Evolutionary conservation across 306 rosid species (phyloP).

Genomic region (Bauhinia variegata): DNA sequence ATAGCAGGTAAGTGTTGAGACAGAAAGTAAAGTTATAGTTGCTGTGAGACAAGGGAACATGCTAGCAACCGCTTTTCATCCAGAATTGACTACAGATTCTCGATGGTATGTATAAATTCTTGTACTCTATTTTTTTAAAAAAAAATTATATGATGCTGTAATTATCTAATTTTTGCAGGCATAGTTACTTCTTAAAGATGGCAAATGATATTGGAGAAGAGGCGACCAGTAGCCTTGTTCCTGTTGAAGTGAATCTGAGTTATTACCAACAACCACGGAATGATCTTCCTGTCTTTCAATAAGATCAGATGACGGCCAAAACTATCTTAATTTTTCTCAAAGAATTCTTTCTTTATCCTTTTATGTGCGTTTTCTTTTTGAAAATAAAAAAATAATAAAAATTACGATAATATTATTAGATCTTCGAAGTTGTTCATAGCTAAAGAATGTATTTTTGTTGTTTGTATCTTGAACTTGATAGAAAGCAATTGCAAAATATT

Average conservation of each 20-base stretch:
- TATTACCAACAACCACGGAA: slow-evolving; percentile 30
- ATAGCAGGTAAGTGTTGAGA: slow-evolving; percentile 59
- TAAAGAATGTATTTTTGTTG: too few species aligned
- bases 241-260: slow-evolving; percentile 25
- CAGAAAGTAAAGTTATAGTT: slow-evolving; percentile 71
- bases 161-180: slow-evolving; percentile 67
- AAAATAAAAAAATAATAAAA: too few species aligned
- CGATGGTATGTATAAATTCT: slow-evolving; percentile 67
- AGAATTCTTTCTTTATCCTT: not conserved
- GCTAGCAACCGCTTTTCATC: slow-evolving; percentile 93
- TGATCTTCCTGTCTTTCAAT: slow-evolving; percentile 57
- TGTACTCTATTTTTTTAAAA: not conserved
- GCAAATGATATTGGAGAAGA: slow-evolving; percentile 53
- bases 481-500: too few species aligned
- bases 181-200: slow-evolving; percentile 92
- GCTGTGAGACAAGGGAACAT: slow-evolving; percentile 91
- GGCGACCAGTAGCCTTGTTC: slow-evolving; percentile 56
- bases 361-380: slow-evolving; percentile 1
- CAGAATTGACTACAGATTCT: slow-evolving; percentile 91
- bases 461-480: too few species aligned
- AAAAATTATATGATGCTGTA: slow-evolving; percentile 10
- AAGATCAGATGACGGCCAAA: slow-evolving; percentile 27
- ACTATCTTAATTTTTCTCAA: slow-evolving; percentile 21
- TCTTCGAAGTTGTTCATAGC: too few species aligned
- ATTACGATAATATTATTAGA: too few species aligned